A percentile compares a stretch with the other conserved stretches of the same genome.
Conservation (phyloP, 2,329 filamentous ascomycete genomes). For the Emergomyces orientalis region DNA sequence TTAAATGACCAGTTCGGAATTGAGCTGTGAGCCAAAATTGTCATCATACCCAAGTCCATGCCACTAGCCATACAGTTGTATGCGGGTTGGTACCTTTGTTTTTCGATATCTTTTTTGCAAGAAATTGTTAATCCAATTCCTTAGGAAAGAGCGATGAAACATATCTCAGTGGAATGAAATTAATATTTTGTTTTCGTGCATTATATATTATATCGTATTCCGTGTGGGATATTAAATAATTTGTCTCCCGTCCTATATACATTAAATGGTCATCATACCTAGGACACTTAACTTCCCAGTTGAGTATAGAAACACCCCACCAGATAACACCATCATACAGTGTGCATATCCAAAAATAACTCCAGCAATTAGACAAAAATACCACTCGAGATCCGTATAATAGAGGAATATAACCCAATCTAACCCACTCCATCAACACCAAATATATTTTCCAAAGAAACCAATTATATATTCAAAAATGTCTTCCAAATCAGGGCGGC, state of each 20-base stretch:
- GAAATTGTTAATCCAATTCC: background rate
- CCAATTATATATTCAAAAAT: background rate
- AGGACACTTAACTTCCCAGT: background rate
- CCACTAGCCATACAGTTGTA: background rate
- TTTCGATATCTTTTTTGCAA: background rate
- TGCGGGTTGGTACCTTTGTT: background rate
- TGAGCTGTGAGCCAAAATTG: no score
- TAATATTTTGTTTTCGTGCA: background rate
- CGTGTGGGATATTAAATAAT: background rate
- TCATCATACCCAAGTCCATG: background rate
- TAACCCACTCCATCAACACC: background rate
- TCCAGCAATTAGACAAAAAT: background rate
- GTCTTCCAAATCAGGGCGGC: background rate
- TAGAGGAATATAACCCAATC: background rate
- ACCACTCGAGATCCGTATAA: background rate
- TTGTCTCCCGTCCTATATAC: background rate
- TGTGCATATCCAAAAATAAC: no score
- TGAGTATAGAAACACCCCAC: no score
- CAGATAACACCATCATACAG: no score
- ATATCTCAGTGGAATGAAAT: background rate
- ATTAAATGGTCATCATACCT: background rate
- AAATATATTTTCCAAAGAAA: background rate
- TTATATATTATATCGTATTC: background rate
- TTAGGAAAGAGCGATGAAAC: background rate
- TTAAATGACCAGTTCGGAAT: no score